Percentiles rank a stretch among this genome's conserved stretches.
Evolutionary conservation across 1,284 basidiomycete genomes (phyloP).

Genomic region (Microbotryum violaceum): DNA sequence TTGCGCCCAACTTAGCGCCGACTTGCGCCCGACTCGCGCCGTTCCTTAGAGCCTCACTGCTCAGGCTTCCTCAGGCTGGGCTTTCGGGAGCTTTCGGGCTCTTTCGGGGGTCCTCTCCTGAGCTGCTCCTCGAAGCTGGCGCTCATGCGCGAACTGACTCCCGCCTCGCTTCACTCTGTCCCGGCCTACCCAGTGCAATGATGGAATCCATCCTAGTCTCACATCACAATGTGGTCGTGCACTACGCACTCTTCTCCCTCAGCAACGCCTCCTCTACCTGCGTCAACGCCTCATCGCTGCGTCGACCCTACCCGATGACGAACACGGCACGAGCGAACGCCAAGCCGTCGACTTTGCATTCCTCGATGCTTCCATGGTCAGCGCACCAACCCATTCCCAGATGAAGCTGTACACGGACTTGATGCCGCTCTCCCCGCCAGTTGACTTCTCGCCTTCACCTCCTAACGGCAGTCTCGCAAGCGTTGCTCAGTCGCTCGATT

Average conservation of each 20-base stretch:
- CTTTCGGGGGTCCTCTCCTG: too few relatives aligned
- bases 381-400: constrained; percentile 27
- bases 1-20: too few relatives aligned
- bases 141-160: too few relatives aligned
- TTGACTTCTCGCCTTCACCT: constrained; percentile 67
- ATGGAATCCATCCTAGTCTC: constrained; percentile 45
- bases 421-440: constrained; percentile 41
- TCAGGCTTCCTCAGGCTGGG: too few relatives aligned
- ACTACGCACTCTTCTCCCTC: constrained; percentile 63
- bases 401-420: neutral
- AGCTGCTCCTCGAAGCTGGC: too few relatives aligned
- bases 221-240: constrained; percentile 43
- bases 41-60: too few relatives aligned
- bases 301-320: constrained; percentile 55
- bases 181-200: neutral
- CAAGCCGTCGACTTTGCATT: constrained; percentile 77
- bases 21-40: too few relatives aligned
- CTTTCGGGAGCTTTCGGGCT: too few relatives aligned
- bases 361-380: constrained; percentile 60
- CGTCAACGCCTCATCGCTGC: constrained; percentile 56
- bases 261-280: constrained; percentile 54
- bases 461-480: constrained; percentile 70
- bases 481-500: constrained; percentile 60
- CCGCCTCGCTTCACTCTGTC: neutral
- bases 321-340: constrained; percentile 59